Base-by-base conservation (phyloP, 371 early-diverging fungal genomes). In the Mortierella sp. region DNA sequence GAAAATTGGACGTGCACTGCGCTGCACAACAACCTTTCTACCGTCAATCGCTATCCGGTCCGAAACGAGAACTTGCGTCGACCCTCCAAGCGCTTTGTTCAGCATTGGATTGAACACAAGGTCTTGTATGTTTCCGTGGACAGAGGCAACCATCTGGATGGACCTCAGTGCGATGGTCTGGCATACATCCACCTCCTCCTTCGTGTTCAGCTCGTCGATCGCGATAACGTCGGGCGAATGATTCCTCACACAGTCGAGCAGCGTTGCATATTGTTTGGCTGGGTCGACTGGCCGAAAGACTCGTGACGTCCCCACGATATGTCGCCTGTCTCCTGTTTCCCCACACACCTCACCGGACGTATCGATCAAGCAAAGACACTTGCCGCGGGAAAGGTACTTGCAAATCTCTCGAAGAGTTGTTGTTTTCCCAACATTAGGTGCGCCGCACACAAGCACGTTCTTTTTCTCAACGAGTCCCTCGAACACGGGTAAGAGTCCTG, bases 81-180 rank as follows among this genome's bases (percentile, higher is more conserved):
- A n/a, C 27, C 76, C 76, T 46, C 76, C 76, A 24, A 76, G 70
- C 18, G 76, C 68, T 27, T 76, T 76, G 55, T 76, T 76, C 54
- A 75, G 51, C 76, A 75, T 70, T 3, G 76, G 76, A 41, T 75
- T 76, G 51, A 70, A 76, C 6, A 76, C 76, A 14, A 76, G 70
- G 54, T 76, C 76, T 18, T 70, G 70, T 16, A 75, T 68, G 43
- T 76, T 76, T 7, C 76, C 76, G 6, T 76, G 76, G 29, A 76
- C 70, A 49, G 76, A 76, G 24, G 76, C 76, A n/a, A 76, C 76
- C 76, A 76, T 76, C 5, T 76, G 76, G 55, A 76, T 76, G 27
- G 76, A 76, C 41, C 76, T 65, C 38, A 76, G 70, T 38, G 76
- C 76, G 41, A 76, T 76, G 16, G 76, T 76, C 43, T 76, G 70